These are phyloP conservation scores for Teunomyces panamensis DNA, from an alignment of 805 yeast species.

Conservation along the genomic window DNA sequence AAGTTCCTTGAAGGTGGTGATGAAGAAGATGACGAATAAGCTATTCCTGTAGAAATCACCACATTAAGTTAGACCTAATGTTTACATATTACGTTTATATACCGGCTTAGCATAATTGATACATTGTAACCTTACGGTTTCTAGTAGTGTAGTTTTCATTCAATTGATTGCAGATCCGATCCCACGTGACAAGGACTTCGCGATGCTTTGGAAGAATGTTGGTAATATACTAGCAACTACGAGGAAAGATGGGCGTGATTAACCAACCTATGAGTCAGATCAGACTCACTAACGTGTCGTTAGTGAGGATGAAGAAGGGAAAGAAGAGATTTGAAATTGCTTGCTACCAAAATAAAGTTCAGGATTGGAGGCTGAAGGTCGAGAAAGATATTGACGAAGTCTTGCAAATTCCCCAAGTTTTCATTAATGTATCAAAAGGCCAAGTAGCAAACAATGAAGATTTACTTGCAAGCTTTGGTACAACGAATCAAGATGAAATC, in stretches of 20 bases:
- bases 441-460: slow-evolving; percentile 89
- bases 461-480: slow-evolving; percentile 66
- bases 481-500: slow-evolving; percentile 70
- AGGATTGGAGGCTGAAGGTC: slow-evolving; percentile 84
- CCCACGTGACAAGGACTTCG: neutral
- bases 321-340: slow-evolving; percentile 92
- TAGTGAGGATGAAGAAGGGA: slow-evolving; percentile 87
- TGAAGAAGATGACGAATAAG: slow-evolving; percentile 49
- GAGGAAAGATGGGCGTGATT: slow-evolving; percentile 44
- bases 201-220: neutral
- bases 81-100: neutral
- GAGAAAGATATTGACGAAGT: slow-evolving; percentile 96
- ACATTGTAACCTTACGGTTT: neutral
- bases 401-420: slow-evolving; percentile 92
- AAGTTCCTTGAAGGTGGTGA: slow-evolving; percentile 53
- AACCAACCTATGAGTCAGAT: slow-evolving; percentile 90
- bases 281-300: slow-evolving; percentile 87
- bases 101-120: neutral
- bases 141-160: neutral
- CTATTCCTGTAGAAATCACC: slow-evolving; percentile 1
- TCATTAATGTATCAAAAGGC: slow-evolving; percentile 90
- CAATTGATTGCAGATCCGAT: neutral
- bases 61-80: neutral
- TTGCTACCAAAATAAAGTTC: slow-evolving; percentile 95
- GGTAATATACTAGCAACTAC: neutral